A percentile compares a stretch with the other conserved stretches of the same genome.
These are phyloP conservation scores for Colletotrichum tropicale DNA, from an alignment of 2,329 filamentous ascomycete genomes.

Conservation along the genomic window DNA sequence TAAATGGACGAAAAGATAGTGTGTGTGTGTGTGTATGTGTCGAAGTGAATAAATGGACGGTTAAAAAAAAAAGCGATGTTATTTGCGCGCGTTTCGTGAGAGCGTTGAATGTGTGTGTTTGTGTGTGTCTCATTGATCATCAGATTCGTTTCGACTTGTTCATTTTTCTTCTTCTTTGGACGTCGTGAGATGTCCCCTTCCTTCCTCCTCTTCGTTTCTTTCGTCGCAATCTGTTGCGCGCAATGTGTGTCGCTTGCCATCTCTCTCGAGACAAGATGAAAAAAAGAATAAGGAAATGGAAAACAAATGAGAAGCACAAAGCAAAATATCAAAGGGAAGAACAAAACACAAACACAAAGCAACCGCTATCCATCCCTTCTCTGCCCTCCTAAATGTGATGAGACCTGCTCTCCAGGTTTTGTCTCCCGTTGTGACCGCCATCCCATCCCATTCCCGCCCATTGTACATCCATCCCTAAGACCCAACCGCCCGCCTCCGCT, in stretches of 20 bases:
- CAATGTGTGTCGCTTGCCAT: background rate
- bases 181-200: constrained; percentile 9
- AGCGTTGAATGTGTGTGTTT: background rate
- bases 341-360: constrained; percentile 20
- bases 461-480: constrained; percentile 7
- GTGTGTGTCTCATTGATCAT: background rate
- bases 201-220: background rate
- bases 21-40: background rate
- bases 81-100: background rate
- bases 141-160: constrained; percentile 16
- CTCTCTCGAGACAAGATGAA: background rate
- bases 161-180: constrained; percentile 9
- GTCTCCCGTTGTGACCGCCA: background rate
- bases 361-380: background rate
- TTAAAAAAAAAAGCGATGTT: background rate
- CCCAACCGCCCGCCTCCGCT: background rate
- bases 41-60: background rate
- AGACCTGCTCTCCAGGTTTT: constrained; percentile 18
- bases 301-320: background rate
- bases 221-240: background rate
- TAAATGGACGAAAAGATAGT: background rate
- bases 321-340: background rate
- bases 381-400: constrained; percentile 8
- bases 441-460: background rate
- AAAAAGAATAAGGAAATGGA: background rate